phyloP scores from a whole-genome alignment of 202 grass and related monocot species.

The Sporobolus alterniflorus region DNA sequence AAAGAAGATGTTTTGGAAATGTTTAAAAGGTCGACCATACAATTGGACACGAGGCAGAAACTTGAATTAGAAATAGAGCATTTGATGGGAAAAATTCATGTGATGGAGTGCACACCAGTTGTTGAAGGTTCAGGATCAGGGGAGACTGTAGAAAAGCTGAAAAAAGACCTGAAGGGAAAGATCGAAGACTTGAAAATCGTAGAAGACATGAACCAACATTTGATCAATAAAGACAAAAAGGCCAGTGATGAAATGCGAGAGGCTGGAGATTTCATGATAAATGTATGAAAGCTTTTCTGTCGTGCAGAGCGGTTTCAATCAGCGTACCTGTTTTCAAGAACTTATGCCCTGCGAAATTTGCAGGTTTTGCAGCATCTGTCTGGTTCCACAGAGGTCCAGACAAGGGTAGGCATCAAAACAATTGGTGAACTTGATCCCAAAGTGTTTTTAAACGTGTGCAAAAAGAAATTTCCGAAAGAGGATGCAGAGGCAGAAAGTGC shows the following conservation, averaged over 20 bases:
- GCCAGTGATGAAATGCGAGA: conserved; percentile 71
- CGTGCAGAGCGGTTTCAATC: not conserved
- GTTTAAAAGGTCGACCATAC: conserved; percentile 44
- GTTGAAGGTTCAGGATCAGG: conserved; percentile 41
- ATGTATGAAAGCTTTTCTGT: conserved; percentile 41
- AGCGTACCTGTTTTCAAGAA: not conserved
- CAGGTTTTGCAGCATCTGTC: not conserved
- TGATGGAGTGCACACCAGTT: conserved; percentile 60
- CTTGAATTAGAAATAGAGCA: conserved; percentile 80
- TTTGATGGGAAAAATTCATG: conserved; percentile 52
- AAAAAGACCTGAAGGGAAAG: conserved; percentile 63
- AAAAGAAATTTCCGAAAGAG: conserved; percentile 40
- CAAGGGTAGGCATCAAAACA: conserved; percentile 61
- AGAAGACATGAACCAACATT: conserved; percentile 46
- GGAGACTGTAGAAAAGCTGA: conserved; percentile 55
- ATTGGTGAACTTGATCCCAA: conserved; percentile 70
- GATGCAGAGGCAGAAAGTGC: conserved; percentile 42
- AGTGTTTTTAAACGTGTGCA: conserved; percentile 50
- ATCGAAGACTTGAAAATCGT: conserved; percentile 61
- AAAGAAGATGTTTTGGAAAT: conserved; percentile 42
- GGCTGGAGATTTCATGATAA: conserved; percentile 58
- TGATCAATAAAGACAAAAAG: conserved; percentile 54
- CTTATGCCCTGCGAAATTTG: conserved; percentile 25
- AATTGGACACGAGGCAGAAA: conserved; percentile 52
- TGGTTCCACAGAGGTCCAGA: not conserved